Base-by-base conservation (phyloP, 768 basidiomycete genomes). In the Trametes punicea region DNA sequence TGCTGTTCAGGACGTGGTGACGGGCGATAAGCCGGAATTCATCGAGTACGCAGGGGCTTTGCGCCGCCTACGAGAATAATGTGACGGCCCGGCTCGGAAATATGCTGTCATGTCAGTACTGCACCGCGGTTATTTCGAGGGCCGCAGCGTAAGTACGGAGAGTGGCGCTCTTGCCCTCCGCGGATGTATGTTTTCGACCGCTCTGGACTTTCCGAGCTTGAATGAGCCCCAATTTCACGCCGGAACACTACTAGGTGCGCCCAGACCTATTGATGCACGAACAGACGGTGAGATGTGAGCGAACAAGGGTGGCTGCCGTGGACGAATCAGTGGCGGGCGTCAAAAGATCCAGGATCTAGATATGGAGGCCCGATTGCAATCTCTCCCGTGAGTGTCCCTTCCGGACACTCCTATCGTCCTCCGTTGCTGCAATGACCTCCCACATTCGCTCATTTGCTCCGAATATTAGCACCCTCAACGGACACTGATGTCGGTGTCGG, bases 291-390 rank as follows among this genome's bases (percentile, higher is more conserved):
- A 20, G 45, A 29, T 27, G 45, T 31, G 45, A 46, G 45, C 31
- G 45, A 15, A 30, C 30, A 30, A 50, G 48, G 38, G 25, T 40
- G 36, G 48, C 8, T 30, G 46, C 30, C 21, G 20, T 42, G 23
- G 44, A 31, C 52, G 44, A 46, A 46, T 54, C 44, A 27, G 34
- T 13, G 34, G 30, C 25, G 44, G 16, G 52, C 52, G 52, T 16
- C 34, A 34, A 30, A 34, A 46, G n/a, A 27, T 39, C 33, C 4
- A n/a, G n/a, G 18, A 53, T 46, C 51, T 38, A 46, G 51, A 46
- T 54, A 46, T 46, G 52, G 18, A 46, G 33, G 16, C 30, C 44
- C 52, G 52, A 54, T 54, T n/a, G 42, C 20, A 36, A 54, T 54
- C 52, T 46, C 11, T 10, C 18, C 34, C 3, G 44, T 46, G 52